A percentile compares a stretch with the other conserved stretches of the same genome.
These are phyloP conservation scores for Tetrastigma voinierianum DNA, from an alignment of 164 flowering plant genomes.

Conservation along the genomic window DNA sequence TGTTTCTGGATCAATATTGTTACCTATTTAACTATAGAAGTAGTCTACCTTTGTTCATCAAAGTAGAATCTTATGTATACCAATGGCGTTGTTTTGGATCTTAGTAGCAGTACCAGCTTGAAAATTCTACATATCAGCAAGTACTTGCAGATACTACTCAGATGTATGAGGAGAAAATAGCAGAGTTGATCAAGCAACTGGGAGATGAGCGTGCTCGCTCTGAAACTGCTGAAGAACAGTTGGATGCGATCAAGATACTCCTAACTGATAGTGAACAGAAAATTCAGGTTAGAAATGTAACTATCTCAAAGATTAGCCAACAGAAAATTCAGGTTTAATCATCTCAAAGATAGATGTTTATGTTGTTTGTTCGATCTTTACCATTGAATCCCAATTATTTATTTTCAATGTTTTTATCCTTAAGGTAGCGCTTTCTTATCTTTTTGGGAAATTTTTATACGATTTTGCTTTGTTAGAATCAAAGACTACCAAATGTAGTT, in stretches of 20 bases:
- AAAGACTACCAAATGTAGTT: too few relatives aligned
- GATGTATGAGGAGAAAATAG: slow-evolving; percentile 73
- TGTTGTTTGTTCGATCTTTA: not conserved
- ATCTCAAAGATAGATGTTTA: not conserved
- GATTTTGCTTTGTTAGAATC: not conserved
- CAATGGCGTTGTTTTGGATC: slow-evolving; percentile 25
- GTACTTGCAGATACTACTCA: slow-evolving; percentile 74
- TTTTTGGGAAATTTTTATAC: not conserved
- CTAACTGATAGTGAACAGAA: too few relatives aligned
- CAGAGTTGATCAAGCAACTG: slow-evolving; percentile 38
- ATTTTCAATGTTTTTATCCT: not conserved
- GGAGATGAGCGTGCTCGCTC: slow-evolving; percentile 25
- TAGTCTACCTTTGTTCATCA: slow-evolving; percentile 1
- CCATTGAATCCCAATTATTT: not conserved
- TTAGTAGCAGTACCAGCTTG: slow-evolving; percentile 51
- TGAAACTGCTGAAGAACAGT: slow-evolving; percentile 37
- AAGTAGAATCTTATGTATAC: slow-evolving; percentile 3
- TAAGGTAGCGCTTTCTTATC: not conserved
- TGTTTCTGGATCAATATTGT: not conserved
- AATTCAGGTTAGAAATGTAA: slow-evolving; percentile 35
- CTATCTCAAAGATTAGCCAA: too few relatives aligned
- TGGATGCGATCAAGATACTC: slow-evolving; percentile 30
- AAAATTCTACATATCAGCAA: slow-evolving; percentile 58
- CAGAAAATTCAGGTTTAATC: too few relatives aligned
- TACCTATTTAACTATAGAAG: not conserved